Evolutionary conservation across 73 alveolate species (phyloP), one percentile per base, ranked within the genome.

Genomic region (Diophrys appendiculata): DNA sequence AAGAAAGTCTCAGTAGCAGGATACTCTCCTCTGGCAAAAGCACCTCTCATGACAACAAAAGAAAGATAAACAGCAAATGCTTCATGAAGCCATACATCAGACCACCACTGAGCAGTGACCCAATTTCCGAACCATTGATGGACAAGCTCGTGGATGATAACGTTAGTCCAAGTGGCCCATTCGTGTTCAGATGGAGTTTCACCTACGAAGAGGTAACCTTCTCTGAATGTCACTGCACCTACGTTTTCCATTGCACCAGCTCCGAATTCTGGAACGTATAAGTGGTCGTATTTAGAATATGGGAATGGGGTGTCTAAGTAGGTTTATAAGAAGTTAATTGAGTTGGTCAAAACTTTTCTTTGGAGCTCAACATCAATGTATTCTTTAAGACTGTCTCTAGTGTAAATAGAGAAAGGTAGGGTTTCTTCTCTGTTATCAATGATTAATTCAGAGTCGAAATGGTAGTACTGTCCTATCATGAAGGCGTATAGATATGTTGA

Each of bases 71-170:
- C 95, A 25, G 99, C 99, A 91, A 97, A 97, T 55, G 98, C 88
- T 90, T 97, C 99, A 87, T 97, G 96, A 68, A 97, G 89, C 99
- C 99, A 97, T 68, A 97, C 90, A 83, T 97, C 99, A 89, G 94
- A 85, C 99, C 99, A 97, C 99, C 99, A 97, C 68, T 88, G 87
- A 98, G 96, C 92, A 3, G 99, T 97, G 2, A 97, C 99, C 52
- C 92, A 90, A 88, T 97, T 93, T 0, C 99, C 99, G 77, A 97
- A 97, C 99, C 99, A 97, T 98, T 94, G 96, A 78, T 97, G 99
- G 18, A 97, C 95, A 22, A 97, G 84, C 77, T 97, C 99, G 83
- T 97, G 99, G 29, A 94, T 91, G 25, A 87, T 68, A 22, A 97
- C 94, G 60, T 90, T 93, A 0, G 95, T 96, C 73, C 89, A 89